Conservation (phyloP, 139 green algal species). For the Coelastrella sp. region DNA sequence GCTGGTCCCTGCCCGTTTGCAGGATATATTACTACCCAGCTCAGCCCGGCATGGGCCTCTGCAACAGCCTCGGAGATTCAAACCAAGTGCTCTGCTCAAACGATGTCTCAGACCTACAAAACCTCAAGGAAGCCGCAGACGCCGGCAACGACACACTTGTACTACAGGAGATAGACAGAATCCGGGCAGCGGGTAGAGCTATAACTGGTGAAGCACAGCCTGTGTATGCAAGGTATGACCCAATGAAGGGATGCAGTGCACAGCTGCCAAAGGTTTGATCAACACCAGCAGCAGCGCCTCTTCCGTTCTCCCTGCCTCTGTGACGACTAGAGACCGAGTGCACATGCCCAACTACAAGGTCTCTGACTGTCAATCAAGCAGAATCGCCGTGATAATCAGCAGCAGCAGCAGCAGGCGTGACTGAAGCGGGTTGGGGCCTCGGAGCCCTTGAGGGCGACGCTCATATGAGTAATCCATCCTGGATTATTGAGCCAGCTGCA, state of each 20-base stretch:
- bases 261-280: background rate
- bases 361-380: too few relatives aligned
- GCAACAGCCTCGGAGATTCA: background rate
- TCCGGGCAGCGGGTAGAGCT: background rate
- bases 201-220: background rate
- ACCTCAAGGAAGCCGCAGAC: background rate
- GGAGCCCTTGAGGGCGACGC: too few relatives aligned
- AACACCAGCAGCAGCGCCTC: background rate
- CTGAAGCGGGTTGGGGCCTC: too few relatives aligned
- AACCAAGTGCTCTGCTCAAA: background rate
- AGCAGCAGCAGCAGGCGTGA: too few relatives aligned
- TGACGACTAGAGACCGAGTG: too few relatives aligned
- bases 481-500: too few relatives aligned
- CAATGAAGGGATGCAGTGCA: background rate
- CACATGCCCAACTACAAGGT: too few relatives aligned
- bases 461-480: too few relatives aligned
- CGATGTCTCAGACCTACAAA: conserved; percentile 11
- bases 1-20: background rate
- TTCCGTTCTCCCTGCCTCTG: too few relatives aligned
- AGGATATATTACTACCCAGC: conserved; percentile 37
- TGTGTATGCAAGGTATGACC: background rate
- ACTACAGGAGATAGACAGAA: background rate
- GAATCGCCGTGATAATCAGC: too few relatives aligned
- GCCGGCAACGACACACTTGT: background rate
- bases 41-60: conserved; percentile 10